Evolutionary conservation across 108 stramenopile genomes (phyloP).

Genomic region (Discostella pseudostelligera): DNA sequence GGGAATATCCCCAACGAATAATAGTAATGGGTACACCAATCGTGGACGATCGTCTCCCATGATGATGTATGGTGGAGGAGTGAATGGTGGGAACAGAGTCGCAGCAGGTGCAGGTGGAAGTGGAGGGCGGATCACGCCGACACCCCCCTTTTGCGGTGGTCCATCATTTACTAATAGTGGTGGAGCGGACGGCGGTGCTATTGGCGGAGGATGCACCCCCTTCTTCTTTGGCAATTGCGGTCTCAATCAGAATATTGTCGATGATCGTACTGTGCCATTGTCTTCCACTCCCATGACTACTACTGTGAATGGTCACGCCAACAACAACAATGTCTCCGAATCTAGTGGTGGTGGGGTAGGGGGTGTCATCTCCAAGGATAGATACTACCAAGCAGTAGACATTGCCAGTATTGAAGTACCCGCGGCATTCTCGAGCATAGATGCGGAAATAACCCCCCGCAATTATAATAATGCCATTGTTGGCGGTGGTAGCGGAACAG

Average conservation of each 20-base stretch:
- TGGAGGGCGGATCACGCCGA: too few relatives aligned
- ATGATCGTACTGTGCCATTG: slow-evolving; percentile 6
- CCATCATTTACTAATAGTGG: too few relatives aligned
- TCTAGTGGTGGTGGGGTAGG: not conserved
- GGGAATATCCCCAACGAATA: too few relatives aligned
- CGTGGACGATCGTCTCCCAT: not conserved
- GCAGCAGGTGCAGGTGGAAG: too few relatives aligned
- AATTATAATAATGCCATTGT: not conserved
- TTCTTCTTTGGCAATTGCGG: slow-evolving; percentile 28
- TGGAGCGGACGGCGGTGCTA: not conserved
- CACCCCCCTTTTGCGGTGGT: too few relatives aligned
- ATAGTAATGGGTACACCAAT: too few relatives aligned
- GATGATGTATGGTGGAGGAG: not conserved
- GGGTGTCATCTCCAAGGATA: not conserved
- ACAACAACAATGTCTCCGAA: not conserved
- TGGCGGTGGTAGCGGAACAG: not conserved
- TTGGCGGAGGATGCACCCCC: slow-evolving; percentile 10
- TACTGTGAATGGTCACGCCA: not conserved
- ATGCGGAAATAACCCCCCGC: slow-evolving; percentile 44
- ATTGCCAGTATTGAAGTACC: slow-evolving; percentile 40
- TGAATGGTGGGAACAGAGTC: too few relatives aligned
- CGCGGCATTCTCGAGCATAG: slow-evolving; percentile 39
- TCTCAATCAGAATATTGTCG: slow-evolving; percentile 3
- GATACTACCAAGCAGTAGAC: slow-evolving; percentile 36
- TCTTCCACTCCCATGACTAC: not conserved